Evolutionary conservation across 805 yeast species (phyloP).

Genomic region (Starmerella floricola): DNA sequence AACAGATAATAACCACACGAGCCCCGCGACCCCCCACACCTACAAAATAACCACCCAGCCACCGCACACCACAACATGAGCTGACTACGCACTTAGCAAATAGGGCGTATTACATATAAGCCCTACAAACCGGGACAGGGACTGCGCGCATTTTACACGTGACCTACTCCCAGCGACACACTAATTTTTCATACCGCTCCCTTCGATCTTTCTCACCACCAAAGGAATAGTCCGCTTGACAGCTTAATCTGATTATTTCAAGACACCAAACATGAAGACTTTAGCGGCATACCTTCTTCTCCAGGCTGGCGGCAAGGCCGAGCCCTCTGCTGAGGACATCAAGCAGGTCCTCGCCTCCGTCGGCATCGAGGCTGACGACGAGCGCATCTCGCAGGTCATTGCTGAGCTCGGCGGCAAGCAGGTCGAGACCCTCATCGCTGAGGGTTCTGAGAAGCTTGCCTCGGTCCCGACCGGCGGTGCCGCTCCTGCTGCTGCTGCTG

Average conservation of each 20-base stretch:
- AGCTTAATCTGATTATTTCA: slow-evolving; percentile 30
- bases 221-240: slow-evolving; percentile 70
- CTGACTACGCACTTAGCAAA: too few relatives aligned
- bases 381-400: slow-evolving; percentile 68
- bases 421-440: slow-evolving; percentile 78
- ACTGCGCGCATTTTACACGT: not conserved
- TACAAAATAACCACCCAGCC: too few relatives aligned
- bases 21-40: too few relatives aligned
- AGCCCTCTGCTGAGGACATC: slow-evolving; percentile 91
- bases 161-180: not conserved
- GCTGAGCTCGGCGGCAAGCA: slow-evolving; percentile 88
- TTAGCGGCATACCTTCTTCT: slow-evolving; percentile 98
- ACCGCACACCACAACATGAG: too few relatives aligned
- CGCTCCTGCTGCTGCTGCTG: slow-evolving; percentile 64
- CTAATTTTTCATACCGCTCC: slow-evolving; percentile 15
- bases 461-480: slow-evolving; percentile 98
- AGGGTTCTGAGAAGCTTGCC: slow-evolving; percentile 92
- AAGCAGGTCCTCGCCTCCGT: slow-evolving; percentile 81
- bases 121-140: too few relatives aligned
- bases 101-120: too few relatives aligned
- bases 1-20: too few relatives aligned
- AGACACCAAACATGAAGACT: slow-evolving; percentile 58
- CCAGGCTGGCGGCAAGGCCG: slow-evolving; percentile 90
- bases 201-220: slow-evolving; percentile 3
- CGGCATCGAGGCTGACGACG: slow-evolving; percentile 90